phyloP scores from a whole-genome alignment of 1,284 basidiomycete species.

The Schizophyllum amplum region DNA sequence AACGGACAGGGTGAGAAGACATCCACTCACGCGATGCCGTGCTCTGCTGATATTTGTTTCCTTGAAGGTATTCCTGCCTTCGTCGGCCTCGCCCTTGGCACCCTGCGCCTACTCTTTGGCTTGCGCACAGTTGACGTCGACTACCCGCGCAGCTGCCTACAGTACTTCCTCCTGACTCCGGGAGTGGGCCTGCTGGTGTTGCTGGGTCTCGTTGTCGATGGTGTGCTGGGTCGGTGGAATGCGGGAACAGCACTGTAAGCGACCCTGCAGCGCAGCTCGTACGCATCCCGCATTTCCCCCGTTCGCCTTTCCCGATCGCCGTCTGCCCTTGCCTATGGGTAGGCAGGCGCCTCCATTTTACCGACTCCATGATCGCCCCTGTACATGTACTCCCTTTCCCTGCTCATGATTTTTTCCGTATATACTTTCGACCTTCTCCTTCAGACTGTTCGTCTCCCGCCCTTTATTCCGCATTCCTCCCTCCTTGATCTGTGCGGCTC shows the following conservation, averaged over 20 bases:
- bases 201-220: constrained; percentile 9
- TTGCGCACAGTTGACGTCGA: constrained; percentile 6
- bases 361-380: too few relatives aligned
- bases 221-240: constrained; percentile 2
- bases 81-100: constrained; percentile 4
- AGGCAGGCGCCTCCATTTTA: too few relatives aligned
- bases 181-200: constrained; percentile 10
- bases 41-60: neutral
- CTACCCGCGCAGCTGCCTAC: constrained; percentile 8
- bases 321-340: too few relatives aligned
- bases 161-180: constrained; percentile 10
- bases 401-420: too few relatives aligned
- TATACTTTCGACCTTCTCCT: too few relatives aligned
- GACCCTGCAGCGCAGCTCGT: too few relatives aligned
- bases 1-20: constrained; percentile 10
- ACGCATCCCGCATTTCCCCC: too few relatives aligned
- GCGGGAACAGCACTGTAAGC: neutral
- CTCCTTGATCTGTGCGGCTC: too few relatives aligned
- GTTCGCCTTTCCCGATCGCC: neutral
- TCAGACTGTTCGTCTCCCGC: too few relatives aligned
- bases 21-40: neutral
- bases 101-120: neutral
- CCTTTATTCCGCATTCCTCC: too few relatives aligned
- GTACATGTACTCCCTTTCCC: too few relatives aligned
- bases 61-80: constrained; percentile 7